Evolutionary conservation across 768 basidiomycete genomes (phyloP).

Genomic region (Tricholoma hemisulphureum): DNA sequence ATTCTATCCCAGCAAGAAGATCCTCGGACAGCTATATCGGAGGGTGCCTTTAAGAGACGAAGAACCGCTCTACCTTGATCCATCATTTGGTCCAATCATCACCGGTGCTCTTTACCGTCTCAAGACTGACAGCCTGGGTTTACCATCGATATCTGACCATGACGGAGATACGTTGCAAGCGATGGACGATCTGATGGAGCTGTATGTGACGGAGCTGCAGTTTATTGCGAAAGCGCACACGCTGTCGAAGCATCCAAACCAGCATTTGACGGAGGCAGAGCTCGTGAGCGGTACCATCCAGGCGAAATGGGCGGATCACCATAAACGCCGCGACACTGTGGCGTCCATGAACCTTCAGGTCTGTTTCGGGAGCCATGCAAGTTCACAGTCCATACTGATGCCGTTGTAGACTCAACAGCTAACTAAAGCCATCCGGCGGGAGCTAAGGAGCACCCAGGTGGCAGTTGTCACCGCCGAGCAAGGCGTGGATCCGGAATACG

Average conservation of each 20-base stretch:
- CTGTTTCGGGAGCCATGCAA: constrained; percentile 8
- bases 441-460: constrained; percentile 23
- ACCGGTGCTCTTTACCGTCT: constrained; percentile 22
- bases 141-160: constrained; percentile 23
- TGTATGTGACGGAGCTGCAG: constrained; percentile 33
- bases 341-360: constrained; percentile 46
- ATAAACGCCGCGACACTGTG: constrained; percentile 38
- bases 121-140: constrained; percentile 31
- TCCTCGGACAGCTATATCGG: constrained; percentile 46
- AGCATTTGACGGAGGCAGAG: constrained; percentile 39
- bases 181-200: constrained; percentile 36
- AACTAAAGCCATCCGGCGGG: constrained; percentile 33
- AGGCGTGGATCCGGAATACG: constrained; percentile 22
- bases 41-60: constrained; percentile 35
- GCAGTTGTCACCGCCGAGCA: constrained; percentile 10
- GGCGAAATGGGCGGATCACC: constrained; percentile 42
- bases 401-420: constrained; percentile 37
- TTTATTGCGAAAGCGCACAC: constrained; percentile 37
- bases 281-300: constrained; percentile 46
- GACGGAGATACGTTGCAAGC: constrained; percentile 31
- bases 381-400: constrained; percentile 8
- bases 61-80: constrained; percentile 6
- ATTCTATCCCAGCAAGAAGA: constrained; percentile 42
- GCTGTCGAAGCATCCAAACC: constrained; percentile 34
- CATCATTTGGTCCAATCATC: constrained; percentile 19